phyloP scores from a whole-genome alignment of 257 asterid genomes.

The Solanum lignicaule region DNA sequence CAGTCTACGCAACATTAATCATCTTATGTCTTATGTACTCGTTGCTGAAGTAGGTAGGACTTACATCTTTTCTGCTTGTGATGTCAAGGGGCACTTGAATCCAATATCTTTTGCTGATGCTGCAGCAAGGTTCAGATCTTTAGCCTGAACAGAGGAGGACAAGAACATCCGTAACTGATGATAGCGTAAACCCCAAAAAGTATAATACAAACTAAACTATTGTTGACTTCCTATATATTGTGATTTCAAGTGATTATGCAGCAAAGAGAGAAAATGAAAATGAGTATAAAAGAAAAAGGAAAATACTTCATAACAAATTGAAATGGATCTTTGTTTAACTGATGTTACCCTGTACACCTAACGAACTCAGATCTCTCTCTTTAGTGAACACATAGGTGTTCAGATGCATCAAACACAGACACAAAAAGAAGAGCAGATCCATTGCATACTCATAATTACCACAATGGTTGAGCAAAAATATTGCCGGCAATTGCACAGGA shows the following conservation, averaged over 20 bases:
- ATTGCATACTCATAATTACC: not conserved
- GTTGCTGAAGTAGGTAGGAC: slow-evolving; percentile 5
- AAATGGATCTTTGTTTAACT: not conserved
- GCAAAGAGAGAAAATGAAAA: not conserved
- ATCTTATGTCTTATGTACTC: not conserved
- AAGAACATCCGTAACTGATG: not conserved
- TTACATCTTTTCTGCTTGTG: slow-evolving; percentile 63
- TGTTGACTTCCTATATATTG: not conserved
- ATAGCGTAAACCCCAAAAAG: not conserved
- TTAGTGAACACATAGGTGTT: not conserved
- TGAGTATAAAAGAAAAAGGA: not conserved
- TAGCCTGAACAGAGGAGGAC: slow-evolving; percentile 42
- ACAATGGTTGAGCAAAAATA: not conserved
- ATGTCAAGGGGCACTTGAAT: slow-evolving; percentile 43
- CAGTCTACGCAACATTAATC: not conserved
- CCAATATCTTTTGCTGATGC: slow-evolving; percentile 60
- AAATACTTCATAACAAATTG: not conserved
- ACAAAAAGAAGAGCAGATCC: not conserved
- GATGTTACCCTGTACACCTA: not conserved
- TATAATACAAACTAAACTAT: not conserved
- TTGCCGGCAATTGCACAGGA: not conserved
- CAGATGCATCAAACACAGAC: not conserved
- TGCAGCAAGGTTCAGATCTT: slow-evolving; percentile 73
- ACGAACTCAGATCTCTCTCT: not conserved
- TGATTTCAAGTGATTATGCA: not conserved